Base-by-base conservation (phyloP, 1,284 basidiomycete genomes). In the Agaricales sp. region DNA sequence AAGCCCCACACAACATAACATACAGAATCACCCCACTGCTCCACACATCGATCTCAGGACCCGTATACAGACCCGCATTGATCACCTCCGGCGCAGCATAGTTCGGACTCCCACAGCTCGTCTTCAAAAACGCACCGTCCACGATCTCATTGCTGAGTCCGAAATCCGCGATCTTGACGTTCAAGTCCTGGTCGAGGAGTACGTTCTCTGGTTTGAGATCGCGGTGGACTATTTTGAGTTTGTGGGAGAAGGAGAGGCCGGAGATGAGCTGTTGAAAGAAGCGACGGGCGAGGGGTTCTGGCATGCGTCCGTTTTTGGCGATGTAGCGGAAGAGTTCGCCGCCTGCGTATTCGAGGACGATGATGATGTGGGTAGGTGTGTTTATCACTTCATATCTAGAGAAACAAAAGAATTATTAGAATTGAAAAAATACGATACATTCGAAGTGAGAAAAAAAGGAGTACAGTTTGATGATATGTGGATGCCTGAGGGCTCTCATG, bases 31-130 rank as follows among this genome's bases (percentile, higher is more conserved):
- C 92, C 0, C 93, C 93, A 51, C 89, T 89, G 58, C 87, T 92
- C 93, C 93, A 97, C n/a, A 96, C 92, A 59, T 97, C 93, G 58
- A 96, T 94, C 65, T 95, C 93, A 0, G 93, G 92, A 0, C 93
- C 93, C 1, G 91, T 92, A 61, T 97, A 97, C 4, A 94, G 74
- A 51, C 88, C 89, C 14, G 92, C 92, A 19, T 85, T 78, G 57
- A 97, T 95, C 58, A 97, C 93, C 61, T 97, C 93, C 1, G 93
- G 93, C 0, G 93, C 93, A 48, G 93, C 93, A 58, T 97, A 97
- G 65, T 97, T 96, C 0, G 93, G 93, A 63, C 88, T 92, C 1
- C 93, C 93, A 63, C 93, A 96, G 57, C 88, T 92, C 6, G 93
- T 97, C 61, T 91, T 90, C 53, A 97, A 71, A 63, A 96, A 96